These are phyloP conservation scores for Sporopachydermia quercuum DNA, from an alignment of 805 yeast species.

Conservation along the genomic window DNA sequence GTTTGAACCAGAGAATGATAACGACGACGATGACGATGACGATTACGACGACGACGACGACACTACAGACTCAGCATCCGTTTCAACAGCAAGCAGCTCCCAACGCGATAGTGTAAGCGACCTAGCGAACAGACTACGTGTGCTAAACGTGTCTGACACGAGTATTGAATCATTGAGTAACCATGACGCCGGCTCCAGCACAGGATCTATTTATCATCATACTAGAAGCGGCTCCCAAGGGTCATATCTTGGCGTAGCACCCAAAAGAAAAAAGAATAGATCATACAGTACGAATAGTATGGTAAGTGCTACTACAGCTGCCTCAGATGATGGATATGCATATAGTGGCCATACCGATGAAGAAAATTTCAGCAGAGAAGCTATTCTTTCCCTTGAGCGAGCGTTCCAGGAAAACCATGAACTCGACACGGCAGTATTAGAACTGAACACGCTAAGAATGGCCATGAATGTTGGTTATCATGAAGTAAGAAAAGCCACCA, in stretches of 20 bases:
- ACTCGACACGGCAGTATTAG: conserved; percentile 82
- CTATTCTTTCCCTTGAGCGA: conserved; percentile 83
- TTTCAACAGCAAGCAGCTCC: conserved; percentile 27
- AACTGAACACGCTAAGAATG: conserved; percentile 90
- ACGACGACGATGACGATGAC: conserved; percentile 24
- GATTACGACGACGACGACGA: conserved; percentile 11
- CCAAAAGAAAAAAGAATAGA: conserved; percentile 24
- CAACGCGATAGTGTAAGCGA: conserved; percentile 5
- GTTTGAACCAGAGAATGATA: conserved; percentile 34
- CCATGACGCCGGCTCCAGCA: too few species aligned
- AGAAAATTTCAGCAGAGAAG: conserved; percentile 78
- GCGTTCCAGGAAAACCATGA: conserved; percentile 89
- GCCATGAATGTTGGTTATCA: conserved; percentile 92
- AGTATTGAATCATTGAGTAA: background rate
- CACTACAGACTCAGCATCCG: conserved; percentile 38
- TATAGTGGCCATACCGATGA: conserved; percentile 25
- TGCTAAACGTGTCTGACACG: background rate
- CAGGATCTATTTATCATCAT: too few species aligned
- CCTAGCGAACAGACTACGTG: background rate
- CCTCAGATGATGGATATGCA: conserved; percentile 20
- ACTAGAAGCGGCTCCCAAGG: background rate
- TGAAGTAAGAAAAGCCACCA: conserved; percentile 77
- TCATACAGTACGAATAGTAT: conserved; percentile 17
- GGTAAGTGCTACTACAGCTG: conserved; percentile 18
- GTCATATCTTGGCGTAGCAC: conserved; percentile 6